phyloP scores from a whole-genome alignment of 2,329 filamentous ascomycete genomes.

The Westerdykella sp. region DNA sequence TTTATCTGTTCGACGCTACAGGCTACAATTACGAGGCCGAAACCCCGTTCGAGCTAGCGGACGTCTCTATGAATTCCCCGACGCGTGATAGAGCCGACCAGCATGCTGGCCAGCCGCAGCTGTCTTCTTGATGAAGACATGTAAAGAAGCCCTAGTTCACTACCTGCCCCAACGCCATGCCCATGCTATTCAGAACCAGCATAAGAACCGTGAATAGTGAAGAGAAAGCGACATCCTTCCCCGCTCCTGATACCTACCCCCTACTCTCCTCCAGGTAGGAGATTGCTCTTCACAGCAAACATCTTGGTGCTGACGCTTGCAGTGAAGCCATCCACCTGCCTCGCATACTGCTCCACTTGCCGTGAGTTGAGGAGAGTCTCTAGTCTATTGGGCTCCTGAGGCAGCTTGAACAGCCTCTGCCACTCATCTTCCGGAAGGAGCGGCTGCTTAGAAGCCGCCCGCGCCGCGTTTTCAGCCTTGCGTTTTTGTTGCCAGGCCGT shows the following conservation, averaged over 20 bases:
- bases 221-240: slow-evolving; percentile 11
- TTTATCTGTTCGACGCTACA: no score
- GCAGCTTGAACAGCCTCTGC: slow-evolving; percentile 97
- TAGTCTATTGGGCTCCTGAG: slow-evolving; percentile 84
- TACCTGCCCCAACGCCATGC: slow-evolving; percentile 34
- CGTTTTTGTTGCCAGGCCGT: slow-evolving; percentile 94
- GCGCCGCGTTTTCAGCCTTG: slow-evolving; percentile 86
- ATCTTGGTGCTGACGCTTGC: slow-evolving; percentile 91
- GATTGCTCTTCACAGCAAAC: slow-evolving; percentile 81
- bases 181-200: slow-evolving; percentile 34
- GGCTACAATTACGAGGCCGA: neutral
- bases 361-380: slow-evolving; percentile 92
- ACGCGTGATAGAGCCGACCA: slow-evolving; percentile 14
- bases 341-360: slow-evolving; percentile 96
- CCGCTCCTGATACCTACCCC: slow-evolving; percentile 6
- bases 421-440: slow-evolving; percentile 94
- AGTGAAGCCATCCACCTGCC: slow-evolving; percentile 94
- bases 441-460: slow-evolving; percentile 78
- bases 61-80: neutral
- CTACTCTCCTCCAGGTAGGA: slow-evolving; percentile 52
- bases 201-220: slow-evolving; percentile 12
- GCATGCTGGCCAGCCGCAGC: slow-evolving; percentile 14
- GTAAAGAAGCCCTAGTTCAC: neutral
- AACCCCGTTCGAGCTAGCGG: neutral
- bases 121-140: slow-evolving; percentile 1